Percentiles rank a stretch among this genome's conserved stretches.
Evolutionary conservation across 257 asterid species (phyloP).

Genomic region (Solanum gandarillasii): DNA sequence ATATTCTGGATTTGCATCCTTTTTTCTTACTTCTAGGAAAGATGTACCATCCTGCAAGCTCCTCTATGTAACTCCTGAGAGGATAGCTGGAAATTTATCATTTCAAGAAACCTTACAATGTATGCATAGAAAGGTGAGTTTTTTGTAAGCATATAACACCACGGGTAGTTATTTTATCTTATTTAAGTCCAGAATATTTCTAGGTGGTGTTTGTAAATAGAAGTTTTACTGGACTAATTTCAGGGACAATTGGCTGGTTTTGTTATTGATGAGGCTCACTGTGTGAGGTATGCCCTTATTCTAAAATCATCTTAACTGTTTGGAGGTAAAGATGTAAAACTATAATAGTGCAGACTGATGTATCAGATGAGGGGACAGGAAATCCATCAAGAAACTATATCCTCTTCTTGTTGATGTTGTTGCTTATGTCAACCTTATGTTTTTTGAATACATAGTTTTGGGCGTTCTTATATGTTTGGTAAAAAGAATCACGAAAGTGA

Average conservation of each 20-base stretch:
- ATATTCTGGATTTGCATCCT: not conserved
- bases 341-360: not conserved
- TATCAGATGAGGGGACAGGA: not conserved
- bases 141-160: not conserved
- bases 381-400: not conserved
- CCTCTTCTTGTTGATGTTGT: not conserved
- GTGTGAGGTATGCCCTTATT: conserved; percentile 57
- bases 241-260: conserved; percentile 92
- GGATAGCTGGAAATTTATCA: conserved; percentile 79
- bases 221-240: conserved; percentile 7
- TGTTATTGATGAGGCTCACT: conserved; percentile 97
- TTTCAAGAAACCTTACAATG: conserved; percentile 67
- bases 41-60: conserved; percentile 91
- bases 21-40: conserved; percentile 42
- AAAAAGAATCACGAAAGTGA: not conserved
- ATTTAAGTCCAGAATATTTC: not conserved
- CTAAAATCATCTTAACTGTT: not conserved
- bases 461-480: not conserved
- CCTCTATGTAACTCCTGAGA: conserved; percentile 92
- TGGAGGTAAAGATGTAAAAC: not conserved
- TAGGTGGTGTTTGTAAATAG: not conserved
- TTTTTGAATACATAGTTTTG: not conserved
- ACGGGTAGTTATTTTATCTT: not conserved
- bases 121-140: conserved; percentile 60
- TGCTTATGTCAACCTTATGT: not conserved